Conservation (phyloP, 768 basidiomycete genomes). For the Psilocybe subaeruginosa region DNA sequence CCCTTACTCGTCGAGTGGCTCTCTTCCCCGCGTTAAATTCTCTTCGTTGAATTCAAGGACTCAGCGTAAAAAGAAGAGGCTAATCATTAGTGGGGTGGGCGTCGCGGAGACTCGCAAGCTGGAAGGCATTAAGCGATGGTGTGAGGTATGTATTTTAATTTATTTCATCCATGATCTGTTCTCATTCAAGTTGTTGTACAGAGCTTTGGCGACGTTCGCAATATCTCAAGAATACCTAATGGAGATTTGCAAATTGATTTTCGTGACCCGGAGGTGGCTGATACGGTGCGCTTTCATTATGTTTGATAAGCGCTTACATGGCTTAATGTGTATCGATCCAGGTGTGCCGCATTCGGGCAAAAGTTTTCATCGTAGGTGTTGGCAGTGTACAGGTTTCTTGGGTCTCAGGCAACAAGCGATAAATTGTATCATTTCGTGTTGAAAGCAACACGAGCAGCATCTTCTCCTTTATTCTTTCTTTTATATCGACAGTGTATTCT, state of each 20-base stretch:
- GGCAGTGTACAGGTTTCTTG: constrained; percentile 82
- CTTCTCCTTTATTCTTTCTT: neutral
- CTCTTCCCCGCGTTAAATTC: constrained; percentile 32
- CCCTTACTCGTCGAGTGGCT: constrained; percentile 20
- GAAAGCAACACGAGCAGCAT: neutral
- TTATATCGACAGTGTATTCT: neutral
- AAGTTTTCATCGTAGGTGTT: constrained; percentile 72
- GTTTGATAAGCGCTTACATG: neutral
- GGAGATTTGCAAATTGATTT: constrained; percentile 82
- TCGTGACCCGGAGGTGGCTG: constrained; percentile 74
- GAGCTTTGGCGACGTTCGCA: constrained; percentile 78
- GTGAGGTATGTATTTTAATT: constrained; percentile 53
- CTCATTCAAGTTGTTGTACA: constrained; percentile 24
- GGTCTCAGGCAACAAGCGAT: constrained; percentile 58
- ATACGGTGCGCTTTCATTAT: constrained; percentile 56
- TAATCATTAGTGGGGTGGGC: constrained; percentile 72
- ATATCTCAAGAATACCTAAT: constrained; percentile 74
- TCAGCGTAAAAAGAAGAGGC: constrained; percentile 60
- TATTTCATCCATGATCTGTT: neutral
- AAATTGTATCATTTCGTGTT: neutral
- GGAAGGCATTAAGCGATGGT: constrained; percentile 75
- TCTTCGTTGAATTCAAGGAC: constrained; percentile 43
- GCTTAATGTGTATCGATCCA: constrained; percentile 26
- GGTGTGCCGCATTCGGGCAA: constrained; percentile 81
- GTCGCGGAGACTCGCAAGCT: constrained; percentile 62